Evolutionary conservation across 768 basidiomycete species (phyloP).

Genomic region (Rubroboletus pulcherrimus): DNA sequence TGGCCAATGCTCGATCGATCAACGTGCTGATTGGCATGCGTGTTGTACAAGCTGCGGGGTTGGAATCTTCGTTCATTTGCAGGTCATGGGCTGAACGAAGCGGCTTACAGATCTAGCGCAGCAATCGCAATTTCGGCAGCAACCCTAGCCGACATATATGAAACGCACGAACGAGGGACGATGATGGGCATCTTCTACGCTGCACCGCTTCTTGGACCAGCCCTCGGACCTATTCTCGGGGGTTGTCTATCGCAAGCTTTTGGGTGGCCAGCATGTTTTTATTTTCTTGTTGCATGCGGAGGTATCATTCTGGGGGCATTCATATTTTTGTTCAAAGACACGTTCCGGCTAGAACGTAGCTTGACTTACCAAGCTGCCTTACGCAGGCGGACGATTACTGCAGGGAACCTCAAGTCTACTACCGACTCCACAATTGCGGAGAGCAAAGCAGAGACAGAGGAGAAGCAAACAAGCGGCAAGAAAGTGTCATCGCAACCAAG

Average conservation of each 20-base stretch:
- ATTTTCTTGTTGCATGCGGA: conserved; percentile 69
- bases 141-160: conserved; percentile 75
- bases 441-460: conserved; percentile 4
- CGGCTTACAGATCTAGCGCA: conserved; percentile 50
- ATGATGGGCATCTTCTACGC: conserved; percentile 82
- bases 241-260: conserved; percentile 63
- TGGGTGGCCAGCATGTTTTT: conserved; percentile 80
- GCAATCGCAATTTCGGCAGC: conserved; percentile 72
- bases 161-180: conserved; percentile 67
- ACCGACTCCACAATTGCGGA: conserved; percentile 18
- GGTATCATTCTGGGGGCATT: conserved; percentile 54
- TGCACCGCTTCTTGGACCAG: conserved; percentile 72
- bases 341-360: conserved; percentile 80
- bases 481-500: conserved; percentile 8
- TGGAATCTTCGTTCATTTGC: conserved; percentile 15
- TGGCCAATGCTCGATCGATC: conserved; percentile 54
- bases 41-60: conserved; percentile 65
- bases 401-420: conserved; percentile 18
- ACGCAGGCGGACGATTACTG: conserved; percentile 37
- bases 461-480: conserved; percentile 15
- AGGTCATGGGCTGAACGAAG: conserved; percentile 1
- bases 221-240: conserved; percentile 70
- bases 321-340: conserved; percentile 71
- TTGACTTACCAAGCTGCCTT: conserved; percentile 71
- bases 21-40: conserved; percentile 63